A percentile compares a stretch with the other conserved stretches of the same genome.
Conservation (phyloP, 441 rosid species). For the Cnidoscolus chayamansa region DNA sequence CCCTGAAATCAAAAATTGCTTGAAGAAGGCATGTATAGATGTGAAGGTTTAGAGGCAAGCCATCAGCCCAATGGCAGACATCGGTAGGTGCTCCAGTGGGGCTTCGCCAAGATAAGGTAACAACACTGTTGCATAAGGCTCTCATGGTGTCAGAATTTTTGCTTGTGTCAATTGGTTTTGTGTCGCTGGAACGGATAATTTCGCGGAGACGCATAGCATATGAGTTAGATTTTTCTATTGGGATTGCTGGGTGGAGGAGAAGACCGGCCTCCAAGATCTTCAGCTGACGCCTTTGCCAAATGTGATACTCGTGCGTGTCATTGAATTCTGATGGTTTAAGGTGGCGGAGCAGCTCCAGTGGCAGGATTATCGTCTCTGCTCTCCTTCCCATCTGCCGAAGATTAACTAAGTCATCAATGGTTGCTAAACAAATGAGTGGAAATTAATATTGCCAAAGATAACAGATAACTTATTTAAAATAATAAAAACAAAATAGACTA, state of each 20-base stretch:
- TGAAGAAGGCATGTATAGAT: conserved; percentile 61
- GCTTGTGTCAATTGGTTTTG: conserved; percentile 54
- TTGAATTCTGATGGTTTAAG: conserved; percentile 73
- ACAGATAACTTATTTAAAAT: background rate
- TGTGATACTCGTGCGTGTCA: conserved; percentile 65
- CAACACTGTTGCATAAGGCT: conserved; percentile 60
- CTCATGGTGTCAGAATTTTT: conserved; percentile 76
- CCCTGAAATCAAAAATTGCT: conserved; percentile 68
- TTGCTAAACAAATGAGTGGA: too few relatives aligned
- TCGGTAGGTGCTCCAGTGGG: conserved; percentile 56
- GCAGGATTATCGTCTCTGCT: conserved; percentile 84
- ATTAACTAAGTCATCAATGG: background rate
- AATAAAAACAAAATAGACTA: too few relatives aligned
- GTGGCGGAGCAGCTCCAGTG: conserved; percentile 89
- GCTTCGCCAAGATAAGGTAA: conserved; percentile 75
- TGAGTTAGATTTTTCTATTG: conserved; percentile 61
- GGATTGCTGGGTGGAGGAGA: conserved; percentile 63
- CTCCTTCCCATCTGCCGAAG: conserved; percentile 56
- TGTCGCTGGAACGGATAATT: conserved; percentile 48
- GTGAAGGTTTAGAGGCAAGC: conserved; percentile 80
- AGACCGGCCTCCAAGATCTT: conserved; percentile 76
- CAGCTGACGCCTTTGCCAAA: conserved; percentile 83
- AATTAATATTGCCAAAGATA: background rate
- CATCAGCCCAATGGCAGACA: conserved; percentile 92
- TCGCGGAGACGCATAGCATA: conserved; percentile 57